phyloP scores from a whole-genome alignment of 1,139 yeast genomes.

The Yamadazyma atmosphaerica region DNA sequence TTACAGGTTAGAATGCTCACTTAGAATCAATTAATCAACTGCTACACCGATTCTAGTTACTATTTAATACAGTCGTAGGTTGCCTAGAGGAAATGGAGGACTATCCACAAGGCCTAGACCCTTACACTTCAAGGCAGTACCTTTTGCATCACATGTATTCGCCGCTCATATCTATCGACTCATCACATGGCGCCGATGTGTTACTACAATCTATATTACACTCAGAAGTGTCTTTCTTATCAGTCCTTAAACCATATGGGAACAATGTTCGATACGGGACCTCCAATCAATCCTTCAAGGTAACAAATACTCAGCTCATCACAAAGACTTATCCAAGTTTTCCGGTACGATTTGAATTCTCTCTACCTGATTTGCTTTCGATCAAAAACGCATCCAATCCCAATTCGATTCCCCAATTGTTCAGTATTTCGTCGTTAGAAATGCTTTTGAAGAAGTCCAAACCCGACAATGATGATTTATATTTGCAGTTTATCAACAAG shows the following conservation, averaged over 20 bases:
- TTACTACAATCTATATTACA: slow-evolving; percentile 38
- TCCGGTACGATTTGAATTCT: slow-evolving; percentile 46
- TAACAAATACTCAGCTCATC: slow-evolving; percentile 43
- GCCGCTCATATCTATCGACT: slow-evolving; percentile 57
- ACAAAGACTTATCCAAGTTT: slow-evolving; percentile 45
- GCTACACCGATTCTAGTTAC: too few relatives aligned
- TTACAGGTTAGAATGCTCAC: neutral
- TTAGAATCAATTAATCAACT: neutral
- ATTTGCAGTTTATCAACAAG: slow-evolving; percentile 58
- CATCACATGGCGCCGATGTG: slow-evolving; percentile 52
- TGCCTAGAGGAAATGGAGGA: slow-evolving; percentile 19
- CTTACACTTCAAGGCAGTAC: slow-evolving; percentile 44
- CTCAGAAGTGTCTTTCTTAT: slow-evolving; percentile 35
- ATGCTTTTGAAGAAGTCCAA: slow-evolving; percentile 25
- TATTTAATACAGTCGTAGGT: too few relatives aligned
- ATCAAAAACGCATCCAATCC: slow-evolving; percentile 23
- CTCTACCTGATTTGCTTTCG: slow-evolving; percentile 41
- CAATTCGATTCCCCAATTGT: slow-evolving; percentile 27
- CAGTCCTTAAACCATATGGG: slow-evolving; percentile 44
- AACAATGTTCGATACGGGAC: slow-evolving; percentile 45
- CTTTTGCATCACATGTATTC: slow-evolving; percentile 52
- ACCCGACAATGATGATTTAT: slow-evolving; percentile 33
- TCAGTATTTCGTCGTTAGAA: slow-evolving; percentile 44
- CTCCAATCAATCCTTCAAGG: slow-evolving; percentile 37
- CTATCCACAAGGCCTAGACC: slow-evolving; percentile 43